A percentile compares a stretch with the other conserved stretches of the same genome.
These are phyloP conservation scores for Trichosporon sp. DNA, from an alignment of 1,284 basidiomycete species.

Conservation along the genomic window DNA sequence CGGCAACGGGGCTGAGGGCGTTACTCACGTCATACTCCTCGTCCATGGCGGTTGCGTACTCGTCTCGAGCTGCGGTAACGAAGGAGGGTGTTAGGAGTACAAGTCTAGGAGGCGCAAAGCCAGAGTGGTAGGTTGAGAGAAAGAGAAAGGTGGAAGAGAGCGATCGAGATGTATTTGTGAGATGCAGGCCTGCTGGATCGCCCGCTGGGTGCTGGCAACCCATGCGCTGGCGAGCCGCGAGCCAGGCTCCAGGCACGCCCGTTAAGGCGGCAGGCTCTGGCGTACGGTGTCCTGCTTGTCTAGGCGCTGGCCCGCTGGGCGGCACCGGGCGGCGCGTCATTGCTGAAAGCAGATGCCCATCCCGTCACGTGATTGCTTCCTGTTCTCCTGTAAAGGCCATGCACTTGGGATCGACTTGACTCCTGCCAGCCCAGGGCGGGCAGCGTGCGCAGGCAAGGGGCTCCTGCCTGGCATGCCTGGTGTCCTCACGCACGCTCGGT, in stretches of 20 bases:
- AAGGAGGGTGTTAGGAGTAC: slow-evolving; percentile 28
- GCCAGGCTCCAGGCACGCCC: slow-evolving; percentile 1
- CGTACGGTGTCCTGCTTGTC: not conserved
- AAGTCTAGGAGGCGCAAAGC: slow-evolving; percentile 21
- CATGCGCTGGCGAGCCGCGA: slow-evolving; percentile 16
- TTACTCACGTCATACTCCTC: slow-evolving; percentile 58
- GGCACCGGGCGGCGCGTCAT: not conserved
- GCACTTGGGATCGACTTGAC: not conserved
- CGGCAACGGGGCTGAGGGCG: not conserved
- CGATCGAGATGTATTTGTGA: slow-evolving; percentile 18
- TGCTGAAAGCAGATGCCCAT: not conserved
- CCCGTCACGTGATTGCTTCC: not conserved
- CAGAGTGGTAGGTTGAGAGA: slow-evolving; percentile 18
- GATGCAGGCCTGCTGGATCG: not conserved
- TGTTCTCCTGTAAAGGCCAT: not conserved
- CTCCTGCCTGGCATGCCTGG: not conserved
- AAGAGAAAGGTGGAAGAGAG: slow-evolving; percentile 20
- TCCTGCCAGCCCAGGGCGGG: slow-evolving; percentile 1
- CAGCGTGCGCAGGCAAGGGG: slow-evolving; percentile 2
- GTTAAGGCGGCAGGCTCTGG: slow-evolving; percentile 7
- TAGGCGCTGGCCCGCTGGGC: no score
- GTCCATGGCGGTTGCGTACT: slow-evolving; percentile 47
- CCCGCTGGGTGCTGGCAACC: not conserved
- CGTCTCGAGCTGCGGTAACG: slow-evolving; percentile 22
- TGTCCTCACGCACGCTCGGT: not conserved